These are phyloP conservation scores for Nigrospora sphaerica DNA, from an alignment of 2,329 filamentous ascomycete genomes.

Conservation along the genomic window DNA sequence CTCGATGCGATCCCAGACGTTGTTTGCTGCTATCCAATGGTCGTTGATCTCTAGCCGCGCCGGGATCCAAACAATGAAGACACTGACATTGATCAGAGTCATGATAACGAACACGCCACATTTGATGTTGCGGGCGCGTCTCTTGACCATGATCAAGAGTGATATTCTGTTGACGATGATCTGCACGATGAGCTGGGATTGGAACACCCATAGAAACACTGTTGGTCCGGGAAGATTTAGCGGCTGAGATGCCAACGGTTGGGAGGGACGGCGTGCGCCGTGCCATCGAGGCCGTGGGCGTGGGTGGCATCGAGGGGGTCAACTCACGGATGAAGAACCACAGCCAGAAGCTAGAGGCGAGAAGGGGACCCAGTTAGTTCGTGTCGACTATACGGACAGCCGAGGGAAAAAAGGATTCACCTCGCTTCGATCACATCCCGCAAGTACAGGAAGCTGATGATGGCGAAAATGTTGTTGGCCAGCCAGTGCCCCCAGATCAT, in stretches of 20 bases:
- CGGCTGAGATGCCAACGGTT: too few relatives aligned
- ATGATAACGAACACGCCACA: background rate
- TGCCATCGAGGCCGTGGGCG: background rate
- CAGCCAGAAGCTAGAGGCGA: slow-evolving; percentile 1
- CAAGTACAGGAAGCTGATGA: slow-evolving; percentile 3
- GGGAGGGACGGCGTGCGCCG: too few relatives aligned
- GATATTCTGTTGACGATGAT: background rate
- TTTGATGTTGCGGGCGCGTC: background rate
- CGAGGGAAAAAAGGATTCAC: background rate
- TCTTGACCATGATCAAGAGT: background rate
- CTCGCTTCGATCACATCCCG: slow-evolving; percentile 1
- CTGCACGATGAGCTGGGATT: background rate
- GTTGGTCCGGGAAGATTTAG: background rate
- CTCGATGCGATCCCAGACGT: background rate
- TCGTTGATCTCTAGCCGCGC: background rate
- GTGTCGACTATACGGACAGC: too few relatives aligned
- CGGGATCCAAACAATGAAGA: background rate
- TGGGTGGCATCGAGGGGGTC: background rate
- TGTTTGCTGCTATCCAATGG: background rate
- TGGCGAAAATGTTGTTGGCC: background rate
- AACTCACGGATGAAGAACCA: slow-evolving; percentile 3
- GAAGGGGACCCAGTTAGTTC: background rate
- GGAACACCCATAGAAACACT: background rate
- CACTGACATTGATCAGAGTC: background rate
- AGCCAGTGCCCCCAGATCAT: slow-evolving; percentile 5